Evolutionary conservation across 78 protist species (phyloP).

Genomic region (Paratrimastix pyriformis): DNA sequence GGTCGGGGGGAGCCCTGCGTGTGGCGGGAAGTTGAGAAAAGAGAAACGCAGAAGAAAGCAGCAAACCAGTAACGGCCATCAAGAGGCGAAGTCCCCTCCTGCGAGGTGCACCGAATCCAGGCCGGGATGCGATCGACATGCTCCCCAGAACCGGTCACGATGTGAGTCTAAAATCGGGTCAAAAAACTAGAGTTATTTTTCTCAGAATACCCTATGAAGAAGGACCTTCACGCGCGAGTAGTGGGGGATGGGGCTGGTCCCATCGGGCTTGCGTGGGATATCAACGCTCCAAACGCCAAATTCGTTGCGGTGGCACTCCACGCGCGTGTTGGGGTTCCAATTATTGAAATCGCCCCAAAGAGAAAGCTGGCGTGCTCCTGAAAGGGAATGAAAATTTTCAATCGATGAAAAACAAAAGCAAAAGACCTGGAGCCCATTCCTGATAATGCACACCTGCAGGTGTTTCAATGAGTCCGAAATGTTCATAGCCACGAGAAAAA

Average conservation of each 20-base stretch:
- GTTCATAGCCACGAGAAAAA: constrained; percentile 9
- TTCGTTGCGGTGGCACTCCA: constrained; percentile 25
- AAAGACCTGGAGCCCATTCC: constrained; percentile 33
- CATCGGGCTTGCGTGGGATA: constrained; percentile 43
- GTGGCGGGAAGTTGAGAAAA: not conserved
- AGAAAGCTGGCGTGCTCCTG: not conserved
- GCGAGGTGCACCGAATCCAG: constrained; percentile 53
- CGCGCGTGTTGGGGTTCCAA: constrained; percentile 52
- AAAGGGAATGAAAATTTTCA: constrained; percentile 19
- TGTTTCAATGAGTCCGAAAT: not conserved
- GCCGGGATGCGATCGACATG: constrained; percentile 67
- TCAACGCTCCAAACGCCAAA: constrained; percentile 54
- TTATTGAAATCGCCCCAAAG: constrained; percentile 1
- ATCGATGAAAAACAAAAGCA: not conserved
- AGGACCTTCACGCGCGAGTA: constrained; percentile 35
- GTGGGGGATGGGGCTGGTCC: constrained; percentile 61
- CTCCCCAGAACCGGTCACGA: constrained; percentile 41
- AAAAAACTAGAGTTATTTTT: not conserved
- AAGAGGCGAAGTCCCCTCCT: constrained; percentile 17
- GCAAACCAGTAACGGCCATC: not conserved
- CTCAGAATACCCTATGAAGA: constrained; percentile 7
- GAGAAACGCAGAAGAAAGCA: constrained; percentile 15
- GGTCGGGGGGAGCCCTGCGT: constrained; percentile 47
- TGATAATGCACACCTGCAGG: not conserved
- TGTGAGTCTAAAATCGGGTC: not conserved